Conservation (phyloP, 805 yeast genomes). For the Komagataella mondaviorum region DNA sequence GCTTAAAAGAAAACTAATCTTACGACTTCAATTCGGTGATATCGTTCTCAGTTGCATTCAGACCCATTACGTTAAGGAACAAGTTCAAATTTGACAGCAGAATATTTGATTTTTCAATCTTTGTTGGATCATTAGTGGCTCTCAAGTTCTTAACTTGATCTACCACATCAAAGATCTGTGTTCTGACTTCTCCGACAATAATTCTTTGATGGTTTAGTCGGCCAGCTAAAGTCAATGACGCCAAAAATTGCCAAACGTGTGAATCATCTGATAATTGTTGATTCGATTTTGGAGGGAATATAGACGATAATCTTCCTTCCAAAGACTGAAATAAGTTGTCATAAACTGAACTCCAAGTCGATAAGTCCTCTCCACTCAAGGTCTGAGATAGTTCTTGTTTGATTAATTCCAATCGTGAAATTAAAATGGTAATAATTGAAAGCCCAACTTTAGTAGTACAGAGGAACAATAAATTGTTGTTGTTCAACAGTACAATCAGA, state of each 20-base stretch:
- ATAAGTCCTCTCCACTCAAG: conserved; percentile 39
- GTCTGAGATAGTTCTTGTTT: conserved; percentile 55
- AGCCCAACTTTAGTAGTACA: conserved; percentile 68
- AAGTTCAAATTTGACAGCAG: conserved; percentile 72
- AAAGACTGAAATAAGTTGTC: conserved; percentile 69
- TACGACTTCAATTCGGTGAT: conserved; percentile 55
- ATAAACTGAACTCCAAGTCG: conserved; percentile 70
- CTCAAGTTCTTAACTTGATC: conserved; percentile 46
- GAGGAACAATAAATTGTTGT: conserved; percentile 59
- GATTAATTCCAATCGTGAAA: conserved; percentile 84
- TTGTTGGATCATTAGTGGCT: conserved; percentile 17
- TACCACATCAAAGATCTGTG: conserved; percentile 83
- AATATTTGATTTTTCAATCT: conserved; percentile 34
- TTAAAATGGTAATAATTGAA: conserved; percentile 76
- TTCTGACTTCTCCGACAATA: conserved; percentile 88
- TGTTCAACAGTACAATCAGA: conserved; percentile 54
- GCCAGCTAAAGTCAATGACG: conserved; percentile 86
- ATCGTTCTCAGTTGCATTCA: conserved; percentile 82
- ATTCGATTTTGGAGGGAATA: conserved; percentile 59
- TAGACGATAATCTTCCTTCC: conserved; percentile 61
- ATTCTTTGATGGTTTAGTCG: conserved; percentile 83
- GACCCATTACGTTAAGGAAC: conserved; percentile 93
- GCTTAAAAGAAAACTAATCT: not conserved
- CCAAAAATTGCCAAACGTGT: conserved; percentile 94
- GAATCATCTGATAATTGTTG: conserved; percentile 44